Conservation (phyloP, 139 green algal species). For the Chlorokybus atmophyticus region DNA sequence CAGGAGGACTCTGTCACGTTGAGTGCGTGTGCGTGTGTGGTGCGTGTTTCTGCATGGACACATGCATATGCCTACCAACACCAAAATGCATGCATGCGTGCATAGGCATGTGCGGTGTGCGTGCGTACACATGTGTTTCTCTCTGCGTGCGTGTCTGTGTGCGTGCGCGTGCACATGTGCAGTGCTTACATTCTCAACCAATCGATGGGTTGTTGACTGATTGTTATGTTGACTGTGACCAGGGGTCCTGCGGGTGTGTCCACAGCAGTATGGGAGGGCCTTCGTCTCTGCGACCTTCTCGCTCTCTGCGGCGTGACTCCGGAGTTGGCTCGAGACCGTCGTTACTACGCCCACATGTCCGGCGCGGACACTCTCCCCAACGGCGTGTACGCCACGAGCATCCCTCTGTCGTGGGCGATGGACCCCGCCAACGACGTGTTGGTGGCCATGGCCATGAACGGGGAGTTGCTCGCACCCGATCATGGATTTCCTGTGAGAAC, state of each 20-base stretch:
- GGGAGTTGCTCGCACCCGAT: slow-evolving; percentile 46
- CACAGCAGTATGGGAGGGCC: slow-evolving; percentile 82
- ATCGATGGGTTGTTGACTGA: no score
- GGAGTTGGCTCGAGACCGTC: not conserved
- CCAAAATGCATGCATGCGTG: no score
- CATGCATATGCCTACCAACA: no score
- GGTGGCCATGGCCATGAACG: slow-evolving; percentile 64
- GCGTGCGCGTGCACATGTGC: no score
- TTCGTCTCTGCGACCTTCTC: slow-evolving; percentile 72
- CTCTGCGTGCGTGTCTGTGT: no score
- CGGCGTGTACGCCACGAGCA: slow-evolving; percentile 44
- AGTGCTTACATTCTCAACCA: no score
- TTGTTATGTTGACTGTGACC: no score
- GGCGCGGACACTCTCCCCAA: slow-evolving; percentile 18
- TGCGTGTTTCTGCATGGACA: no score
- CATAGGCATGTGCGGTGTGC: no score
- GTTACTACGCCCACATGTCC: slow-evolving; percentile 27
- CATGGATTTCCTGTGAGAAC: slow-evolving; percentile 65
- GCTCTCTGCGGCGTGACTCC: slow-evolving; percentile 7
- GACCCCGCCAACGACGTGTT: slow-evolving; percentile 54
- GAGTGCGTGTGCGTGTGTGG: no score
- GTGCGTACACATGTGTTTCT: no score
- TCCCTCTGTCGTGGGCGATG: slow-evolving; percentile 29
- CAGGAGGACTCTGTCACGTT: no score
- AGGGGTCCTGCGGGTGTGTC: slow-evolving; percentile 36